Evolutionary conservation across 2,329 filamentous ascomycete species (phyloP), one percentile per base, ranked within the genome.

Genomic region (Beauveria pseudobassiana): DNA sequence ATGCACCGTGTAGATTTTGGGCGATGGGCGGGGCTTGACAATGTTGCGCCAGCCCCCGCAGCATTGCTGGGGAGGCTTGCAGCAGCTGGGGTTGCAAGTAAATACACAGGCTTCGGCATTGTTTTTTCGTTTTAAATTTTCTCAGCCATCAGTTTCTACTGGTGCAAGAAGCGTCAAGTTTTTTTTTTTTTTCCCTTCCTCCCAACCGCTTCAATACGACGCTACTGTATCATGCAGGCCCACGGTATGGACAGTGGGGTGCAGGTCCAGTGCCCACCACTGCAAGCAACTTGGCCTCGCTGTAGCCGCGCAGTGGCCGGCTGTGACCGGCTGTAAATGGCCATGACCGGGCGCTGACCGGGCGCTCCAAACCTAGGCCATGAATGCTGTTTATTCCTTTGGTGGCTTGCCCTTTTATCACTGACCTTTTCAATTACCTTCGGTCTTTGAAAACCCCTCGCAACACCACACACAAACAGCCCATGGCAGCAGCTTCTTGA

Each of bases 1-100:
- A 52, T 24, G 49, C 48, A 59, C 57, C 16, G 57, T 59, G 5
- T 59, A 59, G 57, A 59, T 59, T 59, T 30, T 49, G 43, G 16
- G 43, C 48, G 57, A 52, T 59, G 48, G 57, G 38, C 57, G 57
- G 49, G 49, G 57, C 40, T 43, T 38, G 49, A 28, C 16, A 20
- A 20, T n/a, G 38, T 24, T n/a, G 8, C 16, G 26, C 16, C 18
- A 45, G 40, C 34, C 53, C 53, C 53, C 53, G 53, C 53, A 56
- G 53, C 53, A 24, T 43, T 46, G 53, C 40, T 43, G 53, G 16
- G 53, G 53, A 54, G 51, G 51, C 51, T 54, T 54, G 49, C 28
- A 34, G 49, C 49, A 34, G 26, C n/a, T 38, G 34, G 34, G 34
- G 34, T 14, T 38, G 34, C 34, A 14, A 38, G 34, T 38, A 16